phyloP scores from a whole-genome alignment of 495 filamentous ascomycete genomes.

The Neohortaea acidophila region DNA sequence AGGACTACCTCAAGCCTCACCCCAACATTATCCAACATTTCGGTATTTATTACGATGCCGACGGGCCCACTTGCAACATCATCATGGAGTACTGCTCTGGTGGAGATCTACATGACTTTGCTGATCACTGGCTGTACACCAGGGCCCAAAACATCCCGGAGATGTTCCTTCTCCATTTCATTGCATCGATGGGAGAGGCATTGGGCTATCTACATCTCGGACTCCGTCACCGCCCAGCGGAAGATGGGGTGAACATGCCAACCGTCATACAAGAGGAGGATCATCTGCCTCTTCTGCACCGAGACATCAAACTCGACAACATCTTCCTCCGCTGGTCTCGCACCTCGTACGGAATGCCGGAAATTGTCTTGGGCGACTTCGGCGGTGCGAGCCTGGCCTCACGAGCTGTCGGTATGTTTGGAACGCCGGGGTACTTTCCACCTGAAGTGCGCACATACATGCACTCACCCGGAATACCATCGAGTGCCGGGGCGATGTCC shows the following conservation, averaged over 20 bases:
- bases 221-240: background rate
- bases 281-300: slow-evolving; percentile 56
- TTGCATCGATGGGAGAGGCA: background rate
- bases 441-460: slow-evolving; percentile 4
- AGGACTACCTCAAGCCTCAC: no score
- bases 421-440: slow-evolving; percentile 4
- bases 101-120: slow-evolving; percentile 5
- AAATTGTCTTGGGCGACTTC: slow-evolving; percentile 10
- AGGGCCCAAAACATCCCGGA: background rate
- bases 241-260: background rate
- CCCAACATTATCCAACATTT: no score
- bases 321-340: slow-evolving; percentile 53
- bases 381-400: slow-evolving; percentile 1
- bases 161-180: slow-evolving; percentile 8
- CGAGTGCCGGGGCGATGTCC: no score
- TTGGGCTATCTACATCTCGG: slow-evolving; percentile 8
- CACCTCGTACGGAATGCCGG: slow-evolving; percentile 3
- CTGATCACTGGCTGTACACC: background rate
- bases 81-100: slow-evolving; percentile 10
- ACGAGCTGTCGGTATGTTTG: background rate
- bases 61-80: no score
- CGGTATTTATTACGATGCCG: no score
- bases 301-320: slow-evolving; percentile 93
- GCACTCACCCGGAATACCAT: no score
- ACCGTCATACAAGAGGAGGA: background rate